These are phyloP conservation scores for Datura wrightii DNA, from an alignment of 257 asterid genomes.

Conservation along the genomic window DNA sequence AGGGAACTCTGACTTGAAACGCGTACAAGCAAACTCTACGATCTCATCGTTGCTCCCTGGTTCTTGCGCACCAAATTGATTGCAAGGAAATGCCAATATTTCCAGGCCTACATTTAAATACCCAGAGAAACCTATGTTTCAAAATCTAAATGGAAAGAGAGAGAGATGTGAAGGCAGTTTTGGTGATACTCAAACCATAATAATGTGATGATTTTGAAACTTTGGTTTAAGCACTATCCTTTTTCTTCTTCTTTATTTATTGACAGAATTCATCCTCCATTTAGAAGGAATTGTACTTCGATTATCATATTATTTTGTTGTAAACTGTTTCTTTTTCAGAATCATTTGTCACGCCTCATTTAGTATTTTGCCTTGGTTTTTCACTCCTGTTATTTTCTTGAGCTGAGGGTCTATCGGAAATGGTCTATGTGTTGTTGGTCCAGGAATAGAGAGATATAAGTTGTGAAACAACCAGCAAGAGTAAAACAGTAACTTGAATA, in stretches of 20 bases:
- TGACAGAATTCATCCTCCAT: too few species aligned
- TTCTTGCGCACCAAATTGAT: constrained; percentile 89
- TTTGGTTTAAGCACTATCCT: not conserved
- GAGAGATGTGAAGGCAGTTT: not conserved
- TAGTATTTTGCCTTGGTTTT: too few species aligned
- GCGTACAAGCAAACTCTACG: constrained; percentile 73
- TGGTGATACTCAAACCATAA: not conserved
- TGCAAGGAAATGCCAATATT: constrained; percentile 89
- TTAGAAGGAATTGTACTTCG: too few species aligned
- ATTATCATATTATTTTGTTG: too few species aligned
- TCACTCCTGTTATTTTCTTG: too few species aligned
- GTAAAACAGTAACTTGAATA: not conserved
- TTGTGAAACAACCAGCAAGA: constrained; percentile 10
- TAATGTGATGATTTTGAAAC: not conserved
- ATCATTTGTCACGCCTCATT: too few species aligned
- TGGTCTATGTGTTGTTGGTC: not conserved
- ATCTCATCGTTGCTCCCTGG: constrained; percentile 79
- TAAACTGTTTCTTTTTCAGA: too few species aligned
- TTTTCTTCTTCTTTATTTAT: not conserved
- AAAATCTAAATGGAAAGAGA: constrained; percentile 18
- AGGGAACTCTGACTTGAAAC: constrained; percentile 78
- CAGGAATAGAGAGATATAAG: not conserved
- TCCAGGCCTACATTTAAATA: constrained; percentile 59
- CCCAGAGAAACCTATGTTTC: not conserved
- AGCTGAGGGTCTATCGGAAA: too few species aligned